phyloP scores from a whole-genome alignment of 305 asterid species.

The Lippia alba region DNA sequence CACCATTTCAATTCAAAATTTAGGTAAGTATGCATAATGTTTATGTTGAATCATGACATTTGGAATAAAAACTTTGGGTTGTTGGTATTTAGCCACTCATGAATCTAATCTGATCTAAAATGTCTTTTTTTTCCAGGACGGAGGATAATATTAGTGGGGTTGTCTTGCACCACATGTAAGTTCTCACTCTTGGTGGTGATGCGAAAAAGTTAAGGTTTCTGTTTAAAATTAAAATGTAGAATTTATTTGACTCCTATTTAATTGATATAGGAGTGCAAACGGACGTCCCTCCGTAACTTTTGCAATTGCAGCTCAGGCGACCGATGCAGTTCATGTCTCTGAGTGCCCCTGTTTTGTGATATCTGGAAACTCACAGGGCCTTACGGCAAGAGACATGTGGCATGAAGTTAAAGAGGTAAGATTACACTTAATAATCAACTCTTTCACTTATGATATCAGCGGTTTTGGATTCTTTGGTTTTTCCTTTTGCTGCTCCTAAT shows the following conservation, averaged over 20 bases:
- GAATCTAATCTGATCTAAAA: slow-evolving; percentile 33
- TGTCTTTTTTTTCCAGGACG: slow-evolving; percentile 51
- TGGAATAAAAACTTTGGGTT: slow-evolving; percentile 17
- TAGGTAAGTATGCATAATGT: slow-evolving; percentile 48
- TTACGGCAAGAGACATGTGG: slow-evolving; percentile 95
- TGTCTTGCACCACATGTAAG: slow-evolving; percentile 92
- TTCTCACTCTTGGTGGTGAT: slow-evolving; percentile 35
- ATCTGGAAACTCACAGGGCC: slow-evolving; percentile 75
- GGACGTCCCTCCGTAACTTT: slow-evolving; percentile 85
- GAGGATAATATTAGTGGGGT: slow-evolving; percentile 78
- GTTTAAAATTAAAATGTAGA: too few relatives aligned
- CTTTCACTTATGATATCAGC: too few relatives aligned
- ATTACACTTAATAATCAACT: slow-evolving; percentile 11
- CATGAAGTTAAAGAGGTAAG: slow-evolving; percentile 90
- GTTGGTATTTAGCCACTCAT: slow-evolving; percentile 1
- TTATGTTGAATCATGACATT: neutral
- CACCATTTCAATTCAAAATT: slow-evolving; percentile 80
- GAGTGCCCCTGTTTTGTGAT: slow-evolving; percentile 88
- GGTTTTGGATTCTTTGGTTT: neutral
- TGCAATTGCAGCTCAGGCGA: slow-evolving; percentile 87
- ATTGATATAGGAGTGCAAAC: slow-evolving; percentile 66
- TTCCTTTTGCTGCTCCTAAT: neutral
- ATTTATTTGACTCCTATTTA: slow-evolving; percentile 31
- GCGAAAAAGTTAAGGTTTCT: slow-evolving; percentile 26
- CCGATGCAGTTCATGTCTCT: slow-evolving; percentile 71